A percentile compares a stretch with the other conserved stretches of the same genome.
These are phyloP conservation scores for Paramecium tetraurelia DNA, from an alignment of 73 alveolate species.

Conservation along the genomic window DNA sequence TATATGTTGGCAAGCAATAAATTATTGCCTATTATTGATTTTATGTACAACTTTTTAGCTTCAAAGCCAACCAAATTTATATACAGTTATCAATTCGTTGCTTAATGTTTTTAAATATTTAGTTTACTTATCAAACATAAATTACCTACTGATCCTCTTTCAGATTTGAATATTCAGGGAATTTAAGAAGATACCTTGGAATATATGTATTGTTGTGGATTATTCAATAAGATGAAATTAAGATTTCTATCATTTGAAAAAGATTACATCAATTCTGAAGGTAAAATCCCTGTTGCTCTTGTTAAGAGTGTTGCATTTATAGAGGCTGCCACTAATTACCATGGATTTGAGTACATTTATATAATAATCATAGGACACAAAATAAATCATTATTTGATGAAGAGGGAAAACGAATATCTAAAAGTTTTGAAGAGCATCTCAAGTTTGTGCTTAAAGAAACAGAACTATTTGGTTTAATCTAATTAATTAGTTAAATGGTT, in stretches of 20 bases:
- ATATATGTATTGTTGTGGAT: slow-evolving; percentile 41
- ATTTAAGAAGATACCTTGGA: slow-evolving; percentile 25
- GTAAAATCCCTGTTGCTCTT: slow-evolving; percentile 40
- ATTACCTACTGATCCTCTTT: slow-evolving; percentile 1
- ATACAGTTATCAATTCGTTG: slow-evolving; percentile 24
- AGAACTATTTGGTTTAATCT: slow-evolving; percentile 7
- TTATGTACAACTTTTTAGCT: slow-evolving; percentile 28
- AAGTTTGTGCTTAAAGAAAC: slow-evolving; percentile 17
- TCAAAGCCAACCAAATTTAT: slow-evolving; percentile 38
- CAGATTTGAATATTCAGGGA: neutral
- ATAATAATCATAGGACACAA: neutral
- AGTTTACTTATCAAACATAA: slow-evolving; percentile 30
- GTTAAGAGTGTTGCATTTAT: slow-evolving; percentile 52
- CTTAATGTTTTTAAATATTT: slow-evolving; percentile 31
- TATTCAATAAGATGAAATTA: slow-evolving; percentile 28
- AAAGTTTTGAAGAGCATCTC: slow-evolving; percentile 3
- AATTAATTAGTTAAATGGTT: slow-evolving; percentile 27
- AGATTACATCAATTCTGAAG: slow-evolving; percentile 46
- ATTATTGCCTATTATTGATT: slow-evolving; percentile 41
- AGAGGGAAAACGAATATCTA: neutral
- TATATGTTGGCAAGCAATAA: slow-evolving; percentile 28
- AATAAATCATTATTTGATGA: slow-evolving; percentile 38
- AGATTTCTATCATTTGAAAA: slow-evolving; percentile 49
- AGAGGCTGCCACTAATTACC: slow-evolving; percentile 43
- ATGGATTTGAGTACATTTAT: slow-evolving; percentile 32